A percentile compares a stretch with the other conserved stretches of the same genome.
Conservation (phyloP, 1,284 basidiomycete species). For the Pterula multifida region DNA sequence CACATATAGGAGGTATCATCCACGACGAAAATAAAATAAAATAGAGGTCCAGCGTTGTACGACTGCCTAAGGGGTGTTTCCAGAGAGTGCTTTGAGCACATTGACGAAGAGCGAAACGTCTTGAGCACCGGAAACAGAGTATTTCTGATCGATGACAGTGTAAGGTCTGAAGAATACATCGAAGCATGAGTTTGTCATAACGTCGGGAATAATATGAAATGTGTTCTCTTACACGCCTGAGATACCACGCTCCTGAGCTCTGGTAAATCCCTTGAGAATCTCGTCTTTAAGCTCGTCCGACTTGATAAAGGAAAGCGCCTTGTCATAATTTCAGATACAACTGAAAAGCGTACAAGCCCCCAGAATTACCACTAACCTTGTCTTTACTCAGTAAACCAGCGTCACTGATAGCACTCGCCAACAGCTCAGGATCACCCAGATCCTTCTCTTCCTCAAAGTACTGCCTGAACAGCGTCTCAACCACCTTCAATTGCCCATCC, state of each 20-base stretch:
- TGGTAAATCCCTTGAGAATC: neutral
- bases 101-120: neutral
- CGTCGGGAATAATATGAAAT: neutral
- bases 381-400: neutral
- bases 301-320: neutral
- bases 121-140: slow-evolving; percentile 2
- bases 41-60: no score
- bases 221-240: neutral
- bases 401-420: neutral
- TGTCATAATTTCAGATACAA: neutral
- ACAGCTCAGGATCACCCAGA: neutral
- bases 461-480: neutral
- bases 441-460: slow-evolving; percentile 2
- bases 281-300: neutral
- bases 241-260: neutral
- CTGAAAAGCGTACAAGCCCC: neutral
- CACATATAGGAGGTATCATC: no score
- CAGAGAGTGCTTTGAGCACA: neutral
- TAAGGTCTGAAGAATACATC: neutral
- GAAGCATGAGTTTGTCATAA: neutral
- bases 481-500: neutral
- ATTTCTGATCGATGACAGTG: neutral
- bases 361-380: neutral
- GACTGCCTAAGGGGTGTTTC: neutral
- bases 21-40: no score